Evolutionary conservation across 441 rosid genomes (phyloP).

Genomic region (Brassica hybrid): DNA sequence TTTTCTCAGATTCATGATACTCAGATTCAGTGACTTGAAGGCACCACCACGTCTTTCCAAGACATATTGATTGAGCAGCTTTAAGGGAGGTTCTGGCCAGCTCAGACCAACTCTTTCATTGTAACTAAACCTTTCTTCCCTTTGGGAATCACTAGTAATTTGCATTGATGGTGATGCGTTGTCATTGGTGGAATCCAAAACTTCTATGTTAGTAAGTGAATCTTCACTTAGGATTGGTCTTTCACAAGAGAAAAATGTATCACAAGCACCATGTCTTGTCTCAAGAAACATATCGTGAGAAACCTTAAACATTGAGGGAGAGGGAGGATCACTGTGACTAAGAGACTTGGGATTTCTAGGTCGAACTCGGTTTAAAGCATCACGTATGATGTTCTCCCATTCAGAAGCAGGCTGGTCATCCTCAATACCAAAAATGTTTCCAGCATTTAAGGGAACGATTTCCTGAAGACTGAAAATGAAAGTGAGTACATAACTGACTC

Average conservation of each 20-base stretch:
- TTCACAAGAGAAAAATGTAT: slow-evolving; percentile 49
- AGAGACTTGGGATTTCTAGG: slow-evolving; percentile 54
- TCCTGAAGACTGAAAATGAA: slow-evolving; percentile 75
- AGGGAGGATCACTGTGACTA: slow-evolving; percentile 82
- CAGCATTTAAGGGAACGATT: slow-evolving; percentile 89
- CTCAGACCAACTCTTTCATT: slow-evolving; percentile 71
- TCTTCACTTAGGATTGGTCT: slow-evolving; percentile 27
- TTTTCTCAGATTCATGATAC: slow-evolving; percentile 62
- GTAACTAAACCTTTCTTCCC: slow-evolving; percentile 60
- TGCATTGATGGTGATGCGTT: slow-evolving; percentile 53
- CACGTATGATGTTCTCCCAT: slow-evolving; percentile 88
- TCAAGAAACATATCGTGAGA: slow-evolving; percentile 60
- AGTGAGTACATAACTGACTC: not conserved
- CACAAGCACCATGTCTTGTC: slow-evolving; percentile 63
- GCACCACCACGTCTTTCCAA: slow-evolving; percentile 63
- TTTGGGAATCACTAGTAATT: slow-evolving; percentile 52
- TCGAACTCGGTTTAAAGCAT: slow-evolving; percentile 59
- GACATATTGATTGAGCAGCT: slow-evolving; percentile 60
- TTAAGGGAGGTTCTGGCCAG: slow-evolving; percentile 83
- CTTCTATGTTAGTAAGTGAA: slow-evolving; percentile 22
- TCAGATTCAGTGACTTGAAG: slow-evolving; percentile 58
- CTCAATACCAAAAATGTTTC: slow-evolving; percentile 87
- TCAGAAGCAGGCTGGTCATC: slow-evolving; percentile 71
- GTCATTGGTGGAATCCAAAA: slow-evolving; percentile 32
- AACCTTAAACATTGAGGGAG: slow-evolving; percentile 79